phyloP scores from a whole-genome alignment of 2,329 filamentous ascomycete genomes.

The Mariannaea elegans region DNA sequence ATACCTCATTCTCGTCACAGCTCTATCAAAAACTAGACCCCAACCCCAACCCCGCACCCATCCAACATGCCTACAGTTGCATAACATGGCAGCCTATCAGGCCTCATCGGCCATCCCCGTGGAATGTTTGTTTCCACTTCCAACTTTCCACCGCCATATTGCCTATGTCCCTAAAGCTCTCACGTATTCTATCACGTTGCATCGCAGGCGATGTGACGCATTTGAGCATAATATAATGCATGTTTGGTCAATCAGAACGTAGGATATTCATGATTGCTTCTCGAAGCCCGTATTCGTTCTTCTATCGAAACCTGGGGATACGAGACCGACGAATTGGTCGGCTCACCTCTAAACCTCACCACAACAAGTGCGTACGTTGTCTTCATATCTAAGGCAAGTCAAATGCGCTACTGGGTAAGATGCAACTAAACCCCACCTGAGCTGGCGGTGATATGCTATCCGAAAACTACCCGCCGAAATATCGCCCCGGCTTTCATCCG shows the following conservation, averaged over 20 bases:
- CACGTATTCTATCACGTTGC: conserved; percentile 3
- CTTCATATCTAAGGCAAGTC: conserved; percentile 14
- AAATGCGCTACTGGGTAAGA: conserved; percentile 27
- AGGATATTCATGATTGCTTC: background rate
- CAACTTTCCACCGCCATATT: conserved; percentile 4
- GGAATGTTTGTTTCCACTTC: background rate
- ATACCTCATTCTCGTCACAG: conserved; percentile 2
- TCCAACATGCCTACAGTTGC: conserved; percentile 6
- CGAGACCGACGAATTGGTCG: conserved; percentile 2
- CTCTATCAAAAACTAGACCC: background rate
- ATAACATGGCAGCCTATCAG: conserved; percentile 9
- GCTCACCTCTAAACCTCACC: conserved; percentile 1
- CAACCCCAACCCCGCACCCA: background rate
- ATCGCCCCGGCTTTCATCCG: background rate
- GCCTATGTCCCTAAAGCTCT: background rate
- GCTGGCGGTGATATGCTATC: conserved; percentile 10
- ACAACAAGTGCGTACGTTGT: background rate
- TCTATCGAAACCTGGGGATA: background rate
- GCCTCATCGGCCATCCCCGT: conserved; percentile 15
- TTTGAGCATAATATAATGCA: background rate
- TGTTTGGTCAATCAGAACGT: background rate
- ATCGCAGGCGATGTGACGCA: background rate
- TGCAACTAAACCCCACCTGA: conserved; percentile 19
- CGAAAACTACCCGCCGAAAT: conserved; percentile 20
- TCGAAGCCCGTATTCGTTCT: conserved; percentile 1